phyloP scores from a whole-genome alignment of 208 protist genomes.

The Entamoeba histolytica region DNA sequence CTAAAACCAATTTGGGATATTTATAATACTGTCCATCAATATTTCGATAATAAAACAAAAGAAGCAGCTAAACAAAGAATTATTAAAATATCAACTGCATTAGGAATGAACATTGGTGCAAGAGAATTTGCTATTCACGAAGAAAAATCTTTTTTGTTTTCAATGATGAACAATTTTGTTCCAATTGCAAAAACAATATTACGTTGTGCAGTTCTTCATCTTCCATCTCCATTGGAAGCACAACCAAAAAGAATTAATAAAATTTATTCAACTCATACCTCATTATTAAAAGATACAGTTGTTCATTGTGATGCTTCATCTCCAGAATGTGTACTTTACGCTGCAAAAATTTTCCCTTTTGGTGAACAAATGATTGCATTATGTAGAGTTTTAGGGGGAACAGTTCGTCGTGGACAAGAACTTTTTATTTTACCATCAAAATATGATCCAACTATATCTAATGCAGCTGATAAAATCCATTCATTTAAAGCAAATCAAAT shows the following conservation, averaged over 20 bases:
- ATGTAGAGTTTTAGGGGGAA: background rate
- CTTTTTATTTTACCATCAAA: background rate
- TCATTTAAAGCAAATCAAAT: background rate
- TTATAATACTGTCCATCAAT: background rate
- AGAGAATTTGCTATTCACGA: background rate
- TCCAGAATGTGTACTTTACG: background rate
- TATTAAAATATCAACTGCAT: background rate
- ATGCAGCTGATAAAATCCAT: background rate
- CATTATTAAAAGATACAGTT: background rate
- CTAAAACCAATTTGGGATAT: constrained; percentile 11
- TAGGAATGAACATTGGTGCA: background rate
- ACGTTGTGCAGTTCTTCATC: background rate
- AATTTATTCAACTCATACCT: background rate
- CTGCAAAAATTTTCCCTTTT: background rate
- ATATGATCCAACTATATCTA: background rate
- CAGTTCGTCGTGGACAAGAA: background rate
- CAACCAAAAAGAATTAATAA: background rate
- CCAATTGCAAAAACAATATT: background rate
- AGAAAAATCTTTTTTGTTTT: background rate
- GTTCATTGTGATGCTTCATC: background rate
- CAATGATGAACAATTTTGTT: background rate
- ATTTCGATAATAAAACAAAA: background rate
- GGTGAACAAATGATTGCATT: background rate
- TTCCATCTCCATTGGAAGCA: background rate
- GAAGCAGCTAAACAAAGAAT: background rate